A percentile compares a stretch with the other conserved stretches of the same genome.
Evolutionary conservation across 148 eudicot genomes (phyloP).

Genomic region (Persicaria tinctoria): DNA sequence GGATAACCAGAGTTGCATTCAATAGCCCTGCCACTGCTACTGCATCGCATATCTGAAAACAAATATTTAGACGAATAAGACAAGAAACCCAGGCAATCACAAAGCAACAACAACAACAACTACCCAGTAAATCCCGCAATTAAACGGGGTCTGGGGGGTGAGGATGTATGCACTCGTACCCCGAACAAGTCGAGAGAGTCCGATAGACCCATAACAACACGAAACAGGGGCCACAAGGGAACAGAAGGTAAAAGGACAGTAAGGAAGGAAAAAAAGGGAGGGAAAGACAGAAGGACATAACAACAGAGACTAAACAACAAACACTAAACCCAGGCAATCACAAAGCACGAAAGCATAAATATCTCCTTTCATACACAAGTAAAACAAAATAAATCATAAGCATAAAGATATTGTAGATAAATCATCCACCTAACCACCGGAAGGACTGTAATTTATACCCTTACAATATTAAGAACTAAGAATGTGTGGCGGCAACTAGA

Average conservation of each 20-base stretch:
- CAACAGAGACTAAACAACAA: too few species aligned
- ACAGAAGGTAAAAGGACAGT: too few species aligned
- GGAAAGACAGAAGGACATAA: too few species aligned
- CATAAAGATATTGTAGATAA: background rate
- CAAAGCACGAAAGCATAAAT: background rate
- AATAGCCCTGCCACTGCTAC: conserved; percentile 95
- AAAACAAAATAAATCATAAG: background rate
- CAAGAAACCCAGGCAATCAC: background rate
- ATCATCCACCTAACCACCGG: background rate
- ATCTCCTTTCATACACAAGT: background rate
- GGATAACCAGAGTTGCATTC: conserved; percentile 96
- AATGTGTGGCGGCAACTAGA: background rate
- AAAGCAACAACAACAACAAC: background rate
- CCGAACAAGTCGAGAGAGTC: too few species aligned
- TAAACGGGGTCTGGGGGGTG: too few species aligned
- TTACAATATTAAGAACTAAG: background rate
- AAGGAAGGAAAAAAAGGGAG: too few species aligned
- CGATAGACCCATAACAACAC: too few species aligned
- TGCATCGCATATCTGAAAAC: conserved; percentile 85
- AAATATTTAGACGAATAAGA: conserved; percentile 14
- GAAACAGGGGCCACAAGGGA: too few species aligned
- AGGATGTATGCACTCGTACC: too few species aligned
- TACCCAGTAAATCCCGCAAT: too few species aligned
- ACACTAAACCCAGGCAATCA: background rate
- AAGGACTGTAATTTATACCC: background rate